Conservation (phyloP, 495 filamentous ascomycete species). For the Xylaria venustula region DNA sequence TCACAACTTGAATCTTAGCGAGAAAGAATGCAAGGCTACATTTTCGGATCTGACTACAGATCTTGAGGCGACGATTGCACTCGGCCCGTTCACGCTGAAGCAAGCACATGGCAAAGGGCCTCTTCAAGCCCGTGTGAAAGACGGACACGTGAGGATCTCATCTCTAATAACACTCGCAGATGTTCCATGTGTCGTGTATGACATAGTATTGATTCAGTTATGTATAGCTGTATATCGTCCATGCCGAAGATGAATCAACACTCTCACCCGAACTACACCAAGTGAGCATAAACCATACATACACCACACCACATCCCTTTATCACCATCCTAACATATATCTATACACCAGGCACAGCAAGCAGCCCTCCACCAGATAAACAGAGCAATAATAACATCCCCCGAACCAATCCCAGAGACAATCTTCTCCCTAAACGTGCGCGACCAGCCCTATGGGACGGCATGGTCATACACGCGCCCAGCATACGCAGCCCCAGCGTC, state of each 20-base stretch:
- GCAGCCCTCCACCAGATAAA: slow-evolving; percentile 47
- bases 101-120: slow-evolving; percentile 30
- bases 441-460: slow-evolving; percentile 40
- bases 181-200: no score
- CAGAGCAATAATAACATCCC: slow-evolving; percentile 52
- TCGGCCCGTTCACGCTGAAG: slow-evolving; percentile 39
- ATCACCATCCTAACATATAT: not conserved
- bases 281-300: slow-evolving; percentile 14
- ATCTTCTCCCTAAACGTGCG: slow-evolving; percentile 55
- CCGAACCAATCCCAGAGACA: slow-evolving; percentile 54
- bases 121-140: slow-evolving; percentile 38
- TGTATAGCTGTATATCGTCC: slow-evolving; percentile 38
- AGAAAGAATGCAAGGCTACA: slow-evolving; percentile 33
- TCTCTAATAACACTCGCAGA: not conserved
- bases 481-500: slow-evolving; percentile 26
- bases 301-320: no score
- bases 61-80: slow-evolving; percentile 38
- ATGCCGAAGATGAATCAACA: slow-evolving; percentile 30
- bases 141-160: slow-evolving; percentile 33
- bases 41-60: slow-evolving; percentile 43
- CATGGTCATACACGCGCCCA: slow-evolving; percentile 37
- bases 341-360: slow-evolving; percentile 31
- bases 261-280: slow-evolving; percentile 35
- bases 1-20: slow-evolving; percentile 32
- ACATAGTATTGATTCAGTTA: not conserved